Conservation (phyloP, 2,329 filamentous ascomycete genomes). For the Nemania sp. region DNA sequence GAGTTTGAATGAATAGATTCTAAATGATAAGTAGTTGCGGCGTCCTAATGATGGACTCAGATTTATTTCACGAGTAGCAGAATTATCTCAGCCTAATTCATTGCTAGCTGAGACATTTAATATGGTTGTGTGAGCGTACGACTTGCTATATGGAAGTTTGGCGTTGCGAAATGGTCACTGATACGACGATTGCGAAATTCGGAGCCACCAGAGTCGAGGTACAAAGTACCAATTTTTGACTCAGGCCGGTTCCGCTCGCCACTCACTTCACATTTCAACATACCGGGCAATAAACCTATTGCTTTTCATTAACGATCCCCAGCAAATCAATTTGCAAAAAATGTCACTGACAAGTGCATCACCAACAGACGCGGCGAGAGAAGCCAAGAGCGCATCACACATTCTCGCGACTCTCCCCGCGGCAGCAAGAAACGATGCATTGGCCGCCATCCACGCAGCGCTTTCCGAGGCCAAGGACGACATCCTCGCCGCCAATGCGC, state of each 20-base stretch:
- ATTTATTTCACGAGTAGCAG: too few species aligned
- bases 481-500: constrained; percentile 85
- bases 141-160: too few species aligned
- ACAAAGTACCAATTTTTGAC: constrained; percentile 7
- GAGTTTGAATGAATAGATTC: too few species aligned
- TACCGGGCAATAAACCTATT: too few species aligned
- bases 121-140: too few species aligned
- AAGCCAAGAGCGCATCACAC: constrained; percentile 81
- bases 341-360: constrained; percentile 93
- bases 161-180: background rate
- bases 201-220: constrained; percentile 9
- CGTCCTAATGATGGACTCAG: too few species aligned
- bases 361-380: constrained; percentile 73
- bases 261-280: background rate
- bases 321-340: too few species aligned
- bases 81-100: too few species aligned
- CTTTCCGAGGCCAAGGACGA: constrained; percentile 68
- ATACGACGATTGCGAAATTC: constrained; percentile 11
- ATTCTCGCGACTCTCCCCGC: constrained; percentile 78
- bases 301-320: too few species aligned
- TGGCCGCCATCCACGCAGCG: constrained; percentile 81
- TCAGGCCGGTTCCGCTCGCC: constrained; percentile 18
- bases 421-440: constrained; percentile 77
- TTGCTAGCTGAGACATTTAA: too few species aligned
- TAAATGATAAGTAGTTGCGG: too few species aligned